These are phyloP conservation scores for Diaporthe capsici DNA, from an alignment of 2,329 filamentous ascomycete genomes.

Conservation along the genomic window DNA sequence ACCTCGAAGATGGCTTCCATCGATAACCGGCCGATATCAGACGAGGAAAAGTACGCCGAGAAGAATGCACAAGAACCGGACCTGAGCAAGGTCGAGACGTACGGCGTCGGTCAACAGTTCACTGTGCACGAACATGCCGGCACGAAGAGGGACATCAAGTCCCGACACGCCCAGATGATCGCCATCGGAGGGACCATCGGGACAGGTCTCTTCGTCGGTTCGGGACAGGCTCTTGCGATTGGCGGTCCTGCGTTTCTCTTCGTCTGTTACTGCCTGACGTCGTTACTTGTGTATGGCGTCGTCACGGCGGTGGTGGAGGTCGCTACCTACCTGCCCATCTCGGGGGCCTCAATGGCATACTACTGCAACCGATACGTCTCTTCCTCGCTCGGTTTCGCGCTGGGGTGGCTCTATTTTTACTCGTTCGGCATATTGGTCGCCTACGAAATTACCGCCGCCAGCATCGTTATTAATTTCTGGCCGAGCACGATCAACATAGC, in stretches of 20 bases:
- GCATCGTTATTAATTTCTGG: slow-evolving; percentile 45
- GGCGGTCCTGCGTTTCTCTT: slow-evolving; percentile 60
- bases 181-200: slow-evolving; percentile 63
- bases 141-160: slow-evolving; percentile 50
- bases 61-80: background rate
- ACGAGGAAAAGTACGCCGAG: background rate
- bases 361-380: slow-evolving; percentile 62
- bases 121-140: background rate
- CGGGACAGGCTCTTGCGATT: slow-evolving; percentile 57
- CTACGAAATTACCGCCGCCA: slow-evolving; percentile 44
- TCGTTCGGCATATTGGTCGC: slow-evolving; percentile 55
- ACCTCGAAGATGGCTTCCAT: background rate
- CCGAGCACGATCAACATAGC: slow-evolving; percentile 39
- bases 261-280: slow-evolving; percentile 59
- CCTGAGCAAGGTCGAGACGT: slow-evolving; percentile 1
- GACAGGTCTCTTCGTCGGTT: slow-evolving; percentile 60
- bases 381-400: slow-evolving; percentile 58
- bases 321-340: slow-evolving; percentile 64
- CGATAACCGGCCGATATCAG: background rate
- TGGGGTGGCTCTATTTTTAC: slow-evolving; percentile 59
- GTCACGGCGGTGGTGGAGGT: slow-evolving; percentile 64
- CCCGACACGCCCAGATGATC: slow-evolving; percentile 62
- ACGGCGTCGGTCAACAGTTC: background rate
- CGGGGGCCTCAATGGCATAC: slow-evolving; percentile 64
- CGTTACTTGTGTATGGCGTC: slow-evolving; percentile 58